Evolutionary conservation across 73 alveolate species (phyloP).

Genomic region (Paramecium biaurelia): DNA sequence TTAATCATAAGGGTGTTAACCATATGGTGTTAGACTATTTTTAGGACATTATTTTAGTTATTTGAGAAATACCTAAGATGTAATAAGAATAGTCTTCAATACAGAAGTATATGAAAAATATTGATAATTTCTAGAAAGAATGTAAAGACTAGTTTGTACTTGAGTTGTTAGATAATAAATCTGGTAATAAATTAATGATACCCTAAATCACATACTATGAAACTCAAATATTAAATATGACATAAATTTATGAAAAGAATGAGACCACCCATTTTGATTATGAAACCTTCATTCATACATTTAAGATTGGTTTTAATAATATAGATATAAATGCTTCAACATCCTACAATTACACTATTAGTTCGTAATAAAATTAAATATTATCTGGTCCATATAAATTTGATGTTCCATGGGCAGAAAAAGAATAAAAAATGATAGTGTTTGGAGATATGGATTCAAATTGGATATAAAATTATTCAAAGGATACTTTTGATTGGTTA

Average conservation of each 20-base stretch:
- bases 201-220: not conserved
- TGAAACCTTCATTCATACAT: not conserved
- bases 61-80: not conserved
- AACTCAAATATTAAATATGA: not conserved
- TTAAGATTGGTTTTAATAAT: not conserved
- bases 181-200: not conserved
- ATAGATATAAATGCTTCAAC: not conserved
- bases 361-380: not conserved
- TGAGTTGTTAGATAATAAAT: not conserved
- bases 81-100: not conserved
- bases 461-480: not conserved
- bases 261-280: not conserved
- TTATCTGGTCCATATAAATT: not conserved
- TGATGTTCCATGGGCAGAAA: not conserved
- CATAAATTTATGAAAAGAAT: not conserved
- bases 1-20: not conserved
- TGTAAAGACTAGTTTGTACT: not conserved
- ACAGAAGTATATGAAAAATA: not conserved
- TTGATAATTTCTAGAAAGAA: not conserved
- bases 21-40: not conserved
- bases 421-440: not conserved
- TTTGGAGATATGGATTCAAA: conserved; percentile 54
- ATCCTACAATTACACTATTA: not conserved
- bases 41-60: not conserved
- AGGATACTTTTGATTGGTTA: conserved; percentile 3